Evolutionary conservation across 257 asterid genomes (phyloP), one percentile per base, ranked within the genome.

Genomic region (Verbena officinalis): DNA sequence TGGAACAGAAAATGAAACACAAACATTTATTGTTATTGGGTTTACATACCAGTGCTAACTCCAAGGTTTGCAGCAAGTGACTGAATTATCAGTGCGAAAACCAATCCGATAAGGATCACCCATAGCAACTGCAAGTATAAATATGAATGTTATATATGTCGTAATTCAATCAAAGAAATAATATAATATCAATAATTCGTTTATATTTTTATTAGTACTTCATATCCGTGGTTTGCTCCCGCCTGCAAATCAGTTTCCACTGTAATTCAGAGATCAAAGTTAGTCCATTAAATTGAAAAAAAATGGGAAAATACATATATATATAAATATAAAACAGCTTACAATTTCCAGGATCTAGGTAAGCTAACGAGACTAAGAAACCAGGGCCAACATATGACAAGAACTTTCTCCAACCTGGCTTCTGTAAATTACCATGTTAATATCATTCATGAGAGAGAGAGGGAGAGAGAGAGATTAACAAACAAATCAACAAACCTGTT

Each of bases 191-290:
- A n/a, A n/a, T n/a, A n/a, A n/a, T n/a, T n/a, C n/a, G n/a, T n/a
- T n/a, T n/a, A n/a, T n/a, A n/a, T n/a, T n/a, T n/a, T n/a, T n/a
- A n/a, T n/a, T n/a, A n/a, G n/a, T 73, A 87, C 98, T 80, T 87
- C 96, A 20, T 76, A 93, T 71, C 97, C 83, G 64, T 89, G 86
- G 78, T 66, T 82, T 59, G 98, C 91, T 42, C 98, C 98, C 0
- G 98, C 98, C 71, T 93, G 98, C 59, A 93, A 68, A 77, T 89
- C 98, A 62, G 98, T 93, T 62, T 93, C 97, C 90, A 93, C 97
- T 93, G 82, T 33, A 55, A 61, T 19, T 30, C 4, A 15, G 0
- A 54, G 23, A 73, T 45, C 21, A 62, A 0, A 48, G 15, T 45
- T 23, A 59, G 13, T 53, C 6, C 5, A 36, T 14, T 30, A 5